Base-by-base conservation (phyloP, 805 yeast species). In the Suhomyces kilbournensis region DNA sequence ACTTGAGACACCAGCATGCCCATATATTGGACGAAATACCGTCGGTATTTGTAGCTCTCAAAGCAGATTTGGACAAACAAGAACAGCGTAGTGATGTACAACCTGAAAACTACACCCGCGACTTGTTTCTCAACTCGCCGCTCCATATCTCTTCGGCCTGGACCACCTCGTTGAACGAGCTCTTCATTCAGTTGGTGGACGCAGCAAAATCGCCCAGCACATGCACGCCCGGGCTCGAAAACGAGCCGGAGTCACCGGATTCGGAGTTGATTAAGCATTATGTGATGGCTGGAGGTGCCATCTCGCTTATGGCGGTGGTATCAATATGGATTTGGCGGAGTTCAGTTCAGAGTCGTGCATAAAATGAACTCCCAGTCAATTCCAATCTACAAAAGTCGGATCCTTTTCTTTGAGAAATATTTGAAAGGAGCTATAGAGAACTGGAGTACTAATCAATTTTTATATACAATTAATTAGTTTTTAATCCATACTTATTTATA, bases 1-100 rank as follows among this genome's bases (percentile, higher is more conserved):
- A 87, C 17, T 66, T 92, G n/a, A 72, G 91, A 12, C 72, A 78
- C 28, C 77, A 74, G 56, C 83, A 86, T 61, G 80, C 84, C 1
- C 71, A 75, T 30, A 69, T 86, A 17, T 81, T 85, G 58, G 78
- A 79, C 49, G 77, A 78, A 44, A 70, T 94, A 2, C 99, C 99
- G 0, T 80, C 86, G 3, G 84, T 94, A 0, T 89, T 86, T 62
- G 97, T 92, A 1, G 99, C 97, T 0, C 72, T 92, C 34, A 94
- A 94, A 64, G 98, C 99, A 0, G 99, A 94, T 68, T 74, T 90
- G 35, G 99, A 94, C 67, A 84, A 96, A 59, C 98, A 92, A 65
- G 97, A 93, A 63, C 99, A 94, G 63, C 69, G 99, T 35, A 83
- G 86, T 38, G 88, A 82, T 51, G 72, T 79, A 5, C 97, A 90